Conservation (phyloP, 2,329 filamentous ascomycete species). For the Domatiomyces catenatus region DNA sequence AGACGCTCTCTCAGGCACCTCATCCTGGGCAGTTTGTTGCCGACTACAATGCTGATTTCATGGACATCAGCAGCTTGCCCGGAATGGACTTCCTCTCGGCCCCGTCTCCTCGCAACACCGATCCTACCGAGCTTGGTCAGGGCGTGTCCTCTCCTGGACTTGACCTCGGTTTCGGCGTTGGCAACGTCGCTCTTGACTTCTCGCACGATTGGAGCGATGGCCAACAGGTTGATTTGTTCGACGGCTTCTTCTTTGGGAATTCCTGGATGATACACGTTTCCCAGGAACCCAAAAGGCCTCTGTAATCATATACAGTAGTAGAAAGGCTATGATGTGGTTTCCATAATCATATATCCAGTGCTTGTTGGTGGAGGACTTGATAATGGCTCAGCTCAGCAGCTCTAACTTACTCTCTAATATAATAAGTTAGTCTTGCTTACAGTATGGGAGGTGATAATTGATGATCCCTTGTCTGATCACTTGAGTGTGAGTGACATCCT, state of each 20-base stretch:
- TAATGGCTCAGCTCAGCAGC: no score
- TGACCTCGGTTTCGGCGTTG: conserved; percentile 26
- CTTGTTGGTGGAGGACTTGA: no score
- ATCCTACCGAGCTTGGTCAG: conserved; percentile 20
- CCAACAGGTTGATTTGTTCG: conserved; percentile 34
- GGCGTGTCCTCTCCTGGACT: conserved; percentile 14
- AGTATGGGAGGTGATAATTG: no score
- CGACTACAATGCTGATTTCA: conserved; percentile 17
- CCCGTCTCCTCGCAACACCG: conserved; percentile 13
- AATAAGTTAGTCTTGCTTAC: no score
- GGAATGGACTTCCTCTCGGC: conserved; percentile 16
- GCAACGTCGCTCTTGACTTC: conserved; percentile 21
- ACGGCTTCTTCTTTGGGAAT: conserved; percentile 41
- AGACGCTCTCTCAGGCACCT: conserved; percentile 1
- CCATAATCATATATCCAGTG: not conserved
- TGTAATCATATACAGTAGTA: not conserved
- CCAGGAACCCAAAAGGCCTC: not conserved
- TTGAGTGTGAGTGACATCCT: no score
- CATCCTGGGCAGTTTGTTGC: conserved; percentile 8
- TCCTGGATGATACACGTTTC: conserved; percentile 2
- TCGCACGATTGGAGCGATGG: conserved; percentile 36
- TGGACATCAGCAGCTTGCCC: conserved; percentile 6
- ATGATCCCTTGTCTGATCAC: no score
- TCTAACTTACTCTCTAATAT: no score
- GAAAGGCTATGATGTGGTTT: not conserved